phyloP scores from a whole-genome alignment of 345 rosid genomes.

The Gossypium turneri region DNA sequence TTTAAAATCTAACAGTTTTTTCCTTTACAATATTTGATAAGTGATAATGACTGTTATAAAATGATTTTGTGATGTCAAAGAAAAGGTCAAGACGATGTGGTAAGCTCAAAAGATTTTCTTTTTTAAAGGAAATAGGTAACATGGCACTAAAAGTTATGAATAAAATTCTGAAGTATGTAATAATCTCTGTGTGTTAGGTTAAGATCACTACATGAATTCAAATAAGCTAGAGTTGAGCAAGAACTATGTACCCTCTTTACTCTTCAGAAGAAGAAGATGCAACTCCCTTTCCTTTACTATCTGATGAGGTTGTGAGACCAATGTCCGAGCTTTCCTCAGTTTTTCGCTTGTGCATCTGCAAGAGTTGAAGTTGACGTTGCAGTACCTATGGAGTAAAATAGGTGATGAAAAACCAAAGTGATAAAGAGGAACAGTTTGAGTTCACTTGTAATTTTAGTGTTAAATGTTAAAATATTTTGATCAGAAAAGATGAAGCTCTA shows the following conservation, averaged over 20 bases:
- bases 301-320: slow-evolving; percentile 19
- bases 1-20: background rate
- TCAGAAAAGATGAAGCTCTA: background rate
- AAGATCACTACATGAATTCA: background rate
- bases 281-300: slow-evolving; percentile 39
- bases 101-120: background rate
- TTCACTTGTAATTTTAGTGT: background rate
- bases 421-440: background rate
- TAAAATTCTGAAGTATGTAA: background rate
- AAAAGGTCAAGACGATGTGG: background rate
- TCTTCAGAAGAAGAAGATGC: slow-evolving; percentile 21
- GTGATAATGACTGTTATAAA: background rate
- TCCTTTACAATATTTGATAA: background rate
- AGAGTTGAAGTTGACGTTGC: slow-evolving; percentile 35
- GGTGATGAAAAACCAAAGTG: background rate
- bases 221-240: background rate
- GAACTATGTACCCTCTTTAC: slow-evolving; percentile 17
- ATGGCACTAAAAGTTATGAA: background rate
- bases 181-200: background rate
- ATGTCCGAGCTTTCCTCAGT: slow-evolving; percentile 16
- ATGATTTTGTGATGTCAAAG: background rate
- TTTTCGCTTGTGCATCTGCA: slow-evolving; percentile 27
- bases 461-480: background rate
- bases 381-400: slow-evolving; percentile 23
- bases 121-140: background rate